Evolutionary conservation across 2,329 filamentous ascomycete species (phyloP), one percentile per base, ranked within the genome.

Genomic region (Xylogone sp.): DNA sequence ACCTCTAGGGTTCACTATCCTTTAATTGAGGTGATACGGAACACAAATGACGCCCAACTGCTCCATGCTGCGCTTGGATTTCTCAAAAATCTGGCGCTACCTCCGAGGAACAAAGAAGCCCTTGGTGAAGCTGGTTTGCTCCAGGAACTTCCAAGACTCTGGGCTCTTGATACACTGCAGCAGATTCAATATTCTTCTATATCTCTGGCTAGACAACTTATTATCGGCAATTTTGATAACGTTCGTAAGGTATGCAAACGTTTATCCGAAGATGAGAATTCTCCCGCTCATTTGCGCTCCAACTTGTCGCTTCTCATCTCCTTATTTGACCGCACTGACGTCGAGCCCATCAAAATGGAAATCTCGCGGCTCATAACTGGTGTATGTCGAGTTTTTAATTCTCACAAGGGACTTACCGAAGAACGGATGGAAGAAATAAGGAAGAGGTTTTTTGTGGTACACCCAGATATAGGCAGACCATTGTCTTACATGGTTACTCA

Each of bases 21-120:
- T 0, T 68, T 86, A 2, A 62, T 76, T 45, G 51, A 62, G 16
- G 59, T 81, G 42, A 67, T 85, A 19, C 62, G 70, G 8, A 65
- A 76, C 21, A 59, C 69, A 0, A 63, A 50, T 7, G 72, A 78
- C 54, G 64, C 74, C 1, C 79, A 83, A 54, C 74, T 83, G 16
- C 69, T 82, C 0, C 82, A 85, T 60, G 74, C 80, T 1, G 69
- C 73, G 2, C 70, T 86, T 18, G 77, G 80, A 7, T 84, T 84
- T 59, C 75, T 85, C 53, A 85, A 84, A 65, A 86, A 86, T 62
- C 75, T 86, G 8, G 79, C 82, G 21, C 81, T 86, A 47, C 79
- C 82, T 0, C 51, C 67, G 0, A 62, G 65, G 21, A 86, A 86
- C 66, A 85, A 83, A 62, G 55, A 71, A 2, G 45, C 67, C 0